Evolutionary conservation across 257 asterid genomes (phyloP), one percentile per base, ranked within the genome.

Genomic region (Nicotiana tomentosiformis): DNA sequence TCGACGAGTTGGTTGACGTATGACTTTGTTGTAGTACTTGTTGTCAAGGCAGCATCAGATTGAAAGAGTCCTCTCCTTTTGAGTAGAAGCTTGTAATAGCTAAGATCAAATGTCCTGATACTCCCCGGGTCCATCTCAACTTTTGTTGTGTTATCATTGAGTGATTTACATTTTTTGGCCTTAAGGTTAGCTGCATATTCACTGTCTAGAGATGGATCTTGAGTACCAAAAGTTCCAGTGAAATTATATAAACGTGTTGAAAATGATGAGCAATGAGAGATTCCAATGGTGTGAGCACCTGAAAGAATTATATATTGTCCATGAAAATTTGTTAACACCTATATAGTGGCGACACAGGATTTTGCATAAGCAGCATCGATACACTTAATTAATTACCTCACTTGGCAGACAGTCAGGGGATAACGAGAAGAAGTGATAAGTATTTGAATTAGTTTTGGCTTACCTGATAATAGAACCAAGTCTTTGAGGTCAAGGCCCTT

Each of bases 211-310:
- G 92, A 82, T 26, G 96, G 98, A 85, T 94, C 97, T 30, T 90
- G 88, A 17, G 66, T 87, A 14, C 95, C 97, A 18, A 53, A 61
- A 23, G 83, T 77, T 0, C 95, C 94, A 10, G 97, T 89, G 60
- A 92, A 92, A 53, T 94, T 94, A 91, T 88, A 92, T 15, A 92
- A 65, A 0, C 97, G 93, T 3, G 23, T 84, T 5, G 88, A 20
- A 56, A 94, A 89, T 43, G 98, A 84, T 0, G 91, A 1, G 64
- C 98, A 94, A 60, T 86, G 93, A 4, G 93, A 64, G 8, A 90
- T 64, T 8, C 98, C 98, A 17, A 94, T 90, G 1, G 97, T 94
- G 35, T 94, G 98, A 17, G 97, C 96, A 83, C 97, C 98, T 94
- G 66, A 46, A 39, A 39, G 2, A 39, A 39, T 37, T 37, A 37